Conservation (phyloP, 352 stramenopile genomes). For the Pythium phragmitis region DNA sequence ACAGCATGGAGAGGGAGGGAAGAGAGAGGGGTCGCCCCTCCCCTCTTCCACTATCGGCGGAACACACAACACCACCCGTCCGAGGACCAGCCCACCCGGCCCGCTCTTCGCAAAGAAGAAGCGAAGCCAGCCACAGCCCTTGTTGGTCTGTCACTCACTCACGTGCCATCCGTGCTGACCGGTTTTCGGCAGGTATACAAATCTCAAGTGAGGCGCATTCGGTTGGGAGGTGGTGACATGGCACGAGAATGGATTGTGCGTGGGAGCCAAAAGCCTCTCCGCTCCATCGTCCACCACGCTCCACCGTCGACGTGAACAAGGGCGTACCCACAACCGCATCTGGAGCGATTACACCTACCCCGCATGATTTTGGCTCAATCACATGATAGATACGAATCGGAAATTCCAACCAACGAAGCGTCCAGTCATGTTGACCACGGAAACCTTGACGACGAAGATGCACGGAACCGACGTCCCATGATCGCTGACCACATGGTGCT, state of each 20-base stretch:
- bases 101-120: slow-evolving; percentile 28
- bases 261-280: slow-evolving; percentile 1
- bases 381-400: neutral
- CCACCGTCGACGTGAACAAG: neutral
- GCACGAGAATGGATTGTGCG: neutral
- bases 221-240: slow-evolving; percentile 4
- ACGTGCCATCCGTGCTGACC: slow-evolving; percentile 5
- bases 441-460: slow-evolving; percentile 24
- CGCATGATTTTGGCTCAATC: slow-evolving; percentile 15
- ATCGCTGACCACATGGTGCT: slow-evolving; percentile 18
- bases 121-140: slow-evolving; percentile 14
- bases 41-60: slow-evolving; percentile 15
- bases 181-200: slow-evolving; percentile 25
- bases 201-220: slow-evolving; percentile 24
- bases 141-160: slow-evolving; percentile 16
- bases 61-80: slow-evolving; percentile 24
- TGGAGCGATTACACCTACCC: slow-evolving; percentile 6
- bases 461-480: slow-evolving; percentile 20
- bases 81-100: slow-evolving; percentile 14
- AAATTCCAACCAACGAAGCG: neutral
- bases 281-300: slow-evolving; percentile 6
- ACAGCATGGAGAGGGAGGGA: slow-evolving; percentile 15
- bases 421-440: neutral
- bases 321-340: slow-evolving; percentile 16
- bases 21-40: slow-evolving; percentile 2